These are phyloP conservation scores for Fonsecaea erecta DNA, from an alignment of 2,329 filamentous ascomycete species.

Conservation along the genomic window DNA sequence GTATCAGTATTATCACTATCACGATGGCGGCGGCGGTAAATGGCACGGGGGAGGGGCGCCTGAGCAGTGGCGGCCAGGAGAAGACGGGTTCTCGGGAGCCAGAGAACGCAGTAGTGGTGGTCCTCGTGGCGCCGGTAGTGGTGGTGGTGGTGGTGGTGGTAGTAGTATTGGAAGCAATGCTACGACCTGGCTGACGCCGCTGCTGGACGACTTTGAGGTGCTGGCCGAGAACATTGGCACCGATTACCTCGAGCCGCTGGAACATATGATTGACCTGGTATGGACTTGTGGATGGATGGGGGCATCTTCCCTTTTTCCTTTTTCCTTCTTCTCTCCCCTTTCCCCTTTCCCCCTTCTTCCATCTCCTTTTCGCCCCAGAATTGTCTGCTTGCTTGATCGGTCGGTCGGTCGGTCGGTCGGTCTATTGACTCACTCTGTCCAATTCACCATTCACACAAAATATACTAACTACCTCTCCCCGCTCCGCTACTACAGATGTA, in stretches of 20 bases:
- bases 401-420: too few relatives aligned
- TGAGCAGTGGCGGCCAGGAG: too few relatives aligned
- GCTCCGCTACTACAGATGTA: constrained; percentile 48
- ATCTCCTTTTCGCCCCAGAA: background rate
- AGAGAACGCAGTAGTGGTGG: too few relatives aligned
- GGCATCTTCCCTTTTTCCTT: background rate
- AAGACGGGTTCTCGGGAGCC: constrained; percentile 28
- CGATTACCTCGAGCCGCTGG: constrained; percentile 57
- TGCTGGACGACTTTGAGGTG: constrained; percentile 51
- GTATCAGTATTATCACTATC: too few relatives aligned
- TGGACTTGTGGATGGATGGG: too few relatives aligned
- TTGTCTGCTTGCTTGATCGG: too few relatives aligned
- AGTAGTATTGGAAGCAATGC: too few relatives aligned
- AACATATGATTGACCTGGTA: constrained; percentile 47
- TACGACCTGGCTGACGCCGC: constrained; percentile 49
- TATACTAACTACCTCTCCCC: too few relatives aligned
- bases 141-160: background rate
- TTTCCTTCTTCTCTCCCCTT: background rate
- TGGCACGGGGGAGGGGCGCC: too few relatives aligned
- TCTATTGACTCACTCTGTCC: too few relatives aligned
- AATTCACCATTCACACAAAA: too few relatives aligned
- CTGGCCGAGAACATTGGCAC: constrained; percentile 55
- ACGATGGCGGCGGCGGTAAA: too few relatives aligned
- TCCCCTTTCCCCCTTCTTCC: background rate
- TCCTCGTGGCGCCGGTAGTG: background rate